A percentile compares a stretch with the other conserved stretches of the same genome.
Conservation (phyloP, 495 filamentous ascomycete genomes). For the Penicillium manginii region DNA sequence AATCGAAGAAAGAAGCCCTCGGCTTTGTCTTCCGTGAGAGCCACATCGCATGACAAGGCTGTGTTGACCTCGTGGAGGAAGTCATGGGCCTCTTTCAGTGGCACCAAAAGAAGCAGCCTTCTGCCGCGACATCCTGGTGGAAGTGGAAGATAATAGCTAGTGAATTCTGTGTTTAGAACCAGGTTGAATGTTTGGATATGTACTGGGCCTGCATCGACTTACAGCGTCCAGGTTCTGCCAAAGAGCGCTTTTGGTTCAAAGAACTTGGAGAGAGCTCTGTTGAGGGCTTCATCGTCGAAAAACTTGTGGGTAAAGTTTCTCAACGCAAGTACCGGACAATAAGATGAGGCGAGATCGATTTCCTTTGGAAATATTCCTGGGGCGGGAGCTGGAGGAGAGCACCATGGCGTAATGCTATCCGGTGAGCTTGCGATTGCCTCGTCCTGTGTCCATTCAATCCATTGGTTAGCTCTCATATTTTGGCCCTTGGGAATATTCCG, state of each 20-base stretch:
- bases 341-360: neutral
- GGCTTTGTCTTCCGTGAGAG: neutral
- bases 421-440: no score
- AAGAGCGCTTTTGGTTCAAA: neutral
- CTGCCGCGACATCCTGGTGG: conserved; percentile 37
- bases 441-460: no score
- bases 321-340: neutral
- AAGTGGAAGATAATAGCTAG: conserved; percentile 70
- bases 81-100: conserved; percentile 60
- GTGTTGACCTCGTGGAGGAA: conserved; percentile 64
- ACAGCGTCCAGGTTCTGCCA: neutral
- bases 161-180: neutral
- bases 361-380: neutral
- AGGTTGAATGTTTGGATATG: neutral
- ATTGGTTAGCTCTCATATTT: neutral
- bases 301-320: neutral
- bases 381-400: no score
- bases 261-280: neutral
- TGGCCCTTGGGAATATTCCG: neutral
- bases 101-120: conserved; percentile 65
- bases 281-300: neutral
- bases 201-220: neutral
- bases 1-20: neutral
- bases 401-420: no score
- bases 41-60: conserved; percentile 41